These are phyloP conservation scores for Phytophthora pluvialis DNA, from an alignment of 352 stramenopile species.

Conservation along the genomic window DNA sequence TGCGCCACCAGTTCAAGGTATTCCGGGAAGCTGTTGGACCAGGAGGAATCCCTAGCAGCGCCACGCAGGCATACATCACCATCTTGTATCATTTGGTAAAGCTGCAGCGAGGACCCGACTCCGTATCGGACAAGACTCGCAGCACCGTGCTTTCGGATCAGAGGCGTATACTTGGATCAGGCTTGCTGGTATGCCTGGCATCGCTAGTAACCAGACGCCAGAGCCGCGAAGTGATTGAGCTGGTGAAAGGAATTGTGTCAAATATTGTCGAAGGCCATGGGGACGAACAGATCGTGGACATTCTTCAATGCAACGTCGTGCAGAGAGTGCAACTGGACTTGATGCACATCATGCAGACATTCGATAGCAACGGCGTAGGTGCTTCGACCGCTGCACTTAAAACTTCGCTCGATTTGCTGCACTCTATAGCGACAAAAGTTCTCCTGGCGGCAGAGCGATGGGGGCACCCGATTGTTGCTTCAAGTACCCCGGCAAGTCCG, in stretches of 20 bases:
- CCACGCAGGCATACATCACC: constrained; percentile 60
- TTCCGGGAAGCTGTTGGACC: constrained; percentile 56
- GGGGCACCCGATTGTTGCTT: not conserved
- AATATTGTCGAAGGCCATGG: constrained; percentile 48
- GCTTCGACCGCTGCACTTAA: constrained; percentile 2
- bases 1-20: constrained; percentile 72
- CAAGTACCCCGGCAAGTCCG: constrained; percentile 6
- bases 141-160: constrained; percentile 52
- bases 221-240: constrained; percentile 45
- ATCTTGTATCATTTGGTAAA: constrained; percentile 66
- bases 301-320: constrained; percentile 69
- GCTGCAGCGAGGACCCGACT: constrained; percentile 19
- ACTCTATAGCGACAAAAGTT: constrained; percentile 25
- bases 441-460: constrained; percentile 19
- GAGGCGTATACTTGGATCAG: constrained; percentile 55
- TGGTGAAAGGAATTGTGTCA: constrained; percentile 60
- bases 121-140: constrained; percentile 29
- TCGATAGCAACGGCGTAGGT: not conserved
- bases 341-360: constrained; percentile 16
- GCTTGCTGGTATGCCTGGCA: constrained; percentile 57
- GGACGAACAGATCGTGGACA: constrained; percentile 58
- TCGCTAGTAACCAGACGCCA: constrained; percentile 47
- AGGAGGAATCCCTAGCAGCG: constrained; percentile 48
- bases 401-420: constrained; percentile 31
- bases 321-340: constrained; percentile 54